These are phyloP conservation scores for Annulohypoxylon nitens DNA, from an alignment of 495 filamentous ascomycete genomes.

Conservation along the genomic window DNA sequence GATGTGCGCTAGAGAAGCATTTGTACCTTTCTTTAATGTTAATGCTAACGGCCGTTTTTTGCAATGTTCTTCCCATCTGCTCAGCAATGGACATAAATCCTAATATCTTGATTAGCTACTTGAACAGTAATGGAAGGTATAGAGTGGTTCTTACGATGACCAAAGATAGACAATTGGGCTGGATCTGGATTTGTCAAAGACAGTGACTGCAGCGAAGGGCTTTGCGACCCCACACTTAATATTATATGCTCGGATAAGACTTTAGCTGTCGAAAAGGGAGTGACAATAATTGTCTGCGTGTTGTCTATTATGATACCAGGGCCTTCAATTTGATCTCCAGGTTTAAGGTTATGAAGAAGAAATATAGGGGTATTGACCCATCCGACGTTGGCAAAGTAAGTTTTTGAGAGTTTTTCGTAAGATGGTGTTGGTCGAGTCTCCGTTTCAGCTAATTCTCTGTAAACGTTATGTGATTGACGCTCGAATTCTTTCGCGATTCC, in stretches of 20 bases:
- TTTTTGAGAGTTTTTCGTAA: conserved; percentile 19
- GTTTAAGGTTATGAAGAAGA: conserved; percentile 30
- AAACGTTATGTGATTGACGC: conserved; percentile 35
- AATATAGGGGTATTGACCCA: conserved; percentile 42
- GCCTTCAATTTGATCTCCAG: conserved; percentile 36
- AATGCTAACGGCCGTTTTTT: conserved; percentile 57
- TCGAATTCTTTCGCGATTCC: conserved; percentile 36
- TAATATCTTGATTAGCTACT: background rate
- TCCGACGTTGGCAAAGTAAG: conserved; percentile 39
- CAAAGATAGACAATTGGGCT: conserved; percentile 49
- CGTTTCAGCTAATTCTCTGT: conserved; percentile 24
- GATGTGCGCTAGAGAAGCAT: background rate
- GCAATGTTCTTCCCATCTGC: conserved; percentile 61
- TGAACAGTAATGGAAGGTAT: background rate
- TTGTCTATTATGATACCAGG: conserved; percentile 49
- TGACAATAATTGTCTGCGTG: conserved; percentile 48
- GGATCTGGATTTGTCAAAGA: conserved; percentile 39
- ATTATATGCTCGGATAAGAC: conserved; percentile 45
- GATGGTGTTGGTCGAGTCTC: background rate
- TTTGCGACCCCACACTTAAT: conserved; percentile 27
- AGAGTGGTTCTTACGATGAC: conserved; percentile 33
- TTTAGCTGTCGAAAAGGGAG: conserved; percentile 40
- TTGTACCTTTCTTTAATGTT: conserved; percentile 58
- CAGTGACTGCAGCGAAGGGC: conserved; percentile 11
- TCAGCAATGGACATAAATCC: conserved; percentile 60